phyloP scores from a whole-genome alignment of 805 yeast species.

The Wickerhamomyces pijperi region DNA sequence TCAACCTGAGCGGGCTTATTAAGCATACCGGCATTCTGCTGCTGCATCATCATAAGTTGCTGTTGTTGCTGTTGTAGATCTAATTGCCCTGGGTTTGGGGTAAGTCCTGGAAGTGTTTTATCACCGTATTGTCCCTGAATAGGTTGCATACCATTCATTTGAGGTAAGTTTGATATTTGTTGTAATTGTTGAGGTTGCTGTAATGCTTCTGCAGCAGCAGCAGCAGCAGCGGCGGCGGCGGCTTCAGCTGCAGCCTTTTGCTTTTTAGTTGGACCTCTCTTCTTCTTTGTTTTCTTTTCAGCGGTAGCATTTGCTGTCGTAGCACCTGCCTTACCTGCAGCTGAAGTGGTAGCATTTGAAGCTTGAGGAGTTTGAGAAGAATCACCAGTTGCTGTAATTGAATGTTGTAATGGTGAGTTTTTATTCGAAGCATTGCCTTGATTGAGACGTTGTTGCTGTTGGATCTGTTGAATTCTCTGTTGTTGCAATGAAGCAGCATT shows the following conservation, averaged over 20 bases:
- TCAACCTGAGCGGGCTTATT: not conserved
- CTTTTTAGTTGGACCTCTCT: not conserved
- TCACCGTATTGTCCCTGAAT: constrained; percentile 11
- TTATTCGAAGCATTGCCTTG: constrained; percentile 16
- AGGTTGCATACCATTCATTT: constrained; percentile 19
- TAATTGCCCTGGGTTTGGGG: constrained; percentile 3
- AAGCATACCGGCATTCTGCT: not conserved
- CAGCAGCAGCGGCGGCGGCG: constrained; percentile 2
- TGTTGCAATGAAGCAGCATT: constrained; percentile 1
- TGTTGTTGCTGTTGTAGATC: not conserved
- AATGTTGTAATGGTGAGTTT: constrained; percentile 1
- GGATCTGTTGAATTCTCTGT: constrained; percentile 16
- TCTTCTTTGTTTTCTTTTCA: not conserved
- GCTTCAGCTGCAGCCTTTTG: constrained; percentile 6
- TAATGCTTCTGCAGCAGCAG: constrained; percentile 17
- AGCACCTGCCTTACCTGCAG: not conserved
- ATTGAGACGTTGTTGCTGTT: constrained; percentile 16
- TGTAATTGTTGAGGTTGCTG: constrained; percentile 19
- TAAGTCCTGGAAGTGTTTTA: constrained; percentile 17
- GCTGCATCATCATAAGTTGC: not conserved
- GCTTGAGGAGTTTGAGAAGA: constrained; percentile 17
- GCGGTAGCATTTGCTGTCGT: not conserved
- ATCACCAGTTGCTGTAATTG: constrained; percentile 4
- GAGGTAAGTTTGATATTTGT: constrained; percentile 12
- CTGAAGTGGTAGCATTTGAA: constrained; percentile 7